Evolutionary conservation across 768 basidiomycete genomes (phyloP).

Genomic region (Roridomyces roridus): DNA sequence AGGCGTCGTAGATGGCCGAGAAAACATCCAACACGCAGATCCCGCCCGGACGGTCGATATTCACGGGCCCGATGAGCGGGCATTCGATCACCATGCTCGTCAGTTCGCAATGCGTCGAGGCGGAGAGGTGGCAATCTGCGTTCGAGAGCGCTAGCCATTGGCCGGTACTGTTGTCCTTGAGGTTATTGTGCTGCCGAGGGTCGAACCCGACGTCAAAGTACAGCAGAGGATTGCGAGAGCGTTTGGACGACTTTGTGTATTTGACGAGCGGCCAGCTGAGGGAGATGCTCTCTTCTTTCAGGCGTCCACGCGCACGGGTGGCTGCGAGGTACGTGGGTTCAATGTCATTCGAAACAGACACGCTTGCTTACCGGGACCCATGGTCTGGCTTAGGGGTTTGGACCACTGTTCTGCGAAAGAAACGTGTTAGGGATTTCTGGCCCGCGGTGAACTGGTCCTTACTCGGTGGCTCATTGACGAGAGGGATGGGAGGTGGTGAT

Average conservation of each 20-base stretch:
- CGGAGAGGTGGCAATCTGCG: constrained; percentile 46
- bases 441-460: no score
- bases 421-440: no score
- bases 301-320: no score
- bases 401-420: no score
- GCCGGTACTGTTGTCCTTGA: constrained; percentile 30
- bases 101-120: constrained; percentile 46
- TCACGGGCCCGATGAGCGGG: constrained; percentile 42
- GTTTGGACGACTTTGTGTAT: constrained; percentile 34
- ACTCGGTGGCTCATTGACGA: not conserved
- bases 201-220: constrained; percentile 60
- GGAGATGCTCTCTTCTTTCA: constrained; percentile 46
- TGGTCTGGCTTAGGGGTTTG: no score
- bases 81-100: constrained; percentile 58
- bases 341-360: no score
- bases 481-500: not conserved
- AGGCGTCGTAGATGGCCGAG: constrained; percentile 56
- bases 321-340: not conserved
- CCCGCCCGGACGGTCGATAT: constrained; percentile 46
- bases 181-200: constrained; percentile 34
- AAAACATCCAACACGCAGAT: constrained; percentile 65
- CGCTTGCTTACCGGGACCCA: no score
- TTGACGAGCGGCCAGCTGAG: constrained; percentile 58
- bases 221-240: constrained; percentile 40
- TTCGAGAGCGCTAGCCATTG: constrained; percentile 33